A percentile compares a stretch with the other conserved stretches of the same genome.
phyloP scores from a whole-genome alignment of 352 stramenopile species.

The Peronospora destructor region DNA sequence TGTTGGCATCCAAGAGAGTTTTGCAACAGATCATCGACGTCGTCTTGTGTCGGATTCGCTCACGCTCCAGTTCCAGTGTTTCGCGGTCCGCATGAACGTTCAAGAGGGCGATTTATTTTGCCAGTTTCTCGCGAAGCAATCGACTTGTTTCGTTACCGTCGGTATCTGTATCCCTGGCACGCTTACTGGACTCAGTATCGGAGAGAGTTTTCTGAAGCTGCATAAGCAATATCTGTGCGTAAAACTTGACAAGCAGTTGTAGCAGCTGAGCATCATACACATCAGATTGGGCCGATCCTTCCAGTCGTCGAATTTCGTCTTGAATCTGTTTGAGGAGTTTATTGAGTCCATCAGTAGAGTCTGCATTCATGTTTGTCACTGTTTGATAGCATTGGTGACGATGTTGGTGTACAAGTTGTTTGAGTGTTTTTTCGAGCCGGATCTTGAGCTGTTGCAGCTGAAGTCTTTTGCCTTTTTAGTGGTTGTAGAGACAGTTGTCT shows the following conservation, averaged over 20 bases:
- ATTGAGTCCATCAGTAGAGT: constrained; percentile 1
- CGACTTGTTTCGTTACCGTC: constrained; percentile 11
- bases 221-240: constrained; percentile 24
- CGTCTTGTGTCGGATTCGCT: constrained; percentile 31
- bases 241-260: constrained; percentile 32
- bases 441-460: constrained; percentile 8
- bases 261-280: constrained; percentile 31
- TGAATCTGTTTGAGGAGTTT: constrained; percentile 19
- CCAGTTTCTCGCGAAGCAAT: constrained; percentile 20
- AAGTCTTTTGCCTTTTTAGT: constrained; percentile 11
- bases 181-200: constrained; percentile 3
- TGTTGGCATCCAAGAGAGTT: constrained; percentile 25
- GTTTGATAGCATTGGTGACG: constrained; percentile 10
- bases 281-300: constrained; percentile 6
- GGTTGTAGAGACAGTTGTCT: constrained; percentile 1
- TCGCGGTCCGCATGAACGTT: constrained; percentile 25
- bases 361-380: background rate
- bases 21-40: constrained; percentile 28
- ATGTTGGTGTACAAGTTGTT: constrained; percentile 1
- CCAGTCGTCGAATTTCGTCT: constrained; percentile 27
- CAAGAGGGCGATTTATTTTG: constrained; percentile 24
- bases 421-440: background rate
- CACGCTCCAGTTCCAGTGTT: constrained; percentile 33
- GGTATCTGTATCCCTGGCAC: constrained; percentile 9
- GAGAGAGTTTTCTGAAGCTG: constrained; percentile 16